Conservation (phyloP, 345 rosid genomes). For the Geranium rotundifolium region DNA sequence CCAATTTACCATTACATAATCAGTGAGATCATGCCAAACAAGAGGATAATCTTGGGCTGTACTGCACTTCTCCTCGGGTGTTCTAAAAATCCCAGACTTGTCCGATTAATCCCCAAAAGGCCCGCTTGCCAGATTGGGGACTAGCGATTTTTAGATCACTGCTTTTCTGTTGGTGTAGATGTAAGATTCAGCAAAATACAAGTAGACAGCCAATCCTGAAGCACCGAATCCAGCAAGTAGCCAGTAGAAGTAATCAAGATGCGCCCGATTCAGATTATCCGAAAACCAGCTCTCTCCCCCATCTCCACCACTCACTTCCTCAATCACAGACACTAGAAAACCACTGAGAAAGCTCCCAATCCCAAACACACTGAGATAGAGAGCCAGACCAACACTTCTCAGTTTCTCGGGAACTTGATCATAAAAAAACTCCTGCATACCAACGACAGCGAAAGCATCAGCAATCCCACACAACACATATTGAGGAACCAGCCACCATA, state of each 20-base stretch:
- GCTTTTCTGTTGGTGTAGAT: slow-evolving; percentile 17
- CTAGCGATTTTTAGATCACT: too few relatives aligned
- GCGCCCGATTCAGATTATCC: slow-evolving; percentile 42
- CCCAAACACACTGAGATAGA: slow-evolving; percentile 51
- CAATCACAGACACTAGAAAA: slow-evolving; percentile 40
- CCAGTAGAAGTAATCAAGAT: slow-evolving; percentile 55
- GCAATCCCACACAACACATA: slow-evolving; percentile 38
- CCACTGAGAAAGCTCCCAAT: slow-evolving; percentile 51
- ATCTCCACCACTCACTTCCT: slow-evolving; percentile 27
- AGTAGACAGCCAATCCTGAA: slow-evolving; percentile 23
- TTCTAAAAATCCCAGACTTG: too few relatives aligned
- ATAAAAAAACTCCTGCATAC: slow-evolving; percentile 58
- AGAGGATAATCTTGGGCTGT: too few relatives aligned
- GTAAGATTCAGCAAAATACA: slow-evolving; percentile 32
- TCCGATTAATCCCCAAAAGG: too few relatives aligned
- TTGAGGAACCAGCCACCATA: slow-evolving; percentile 65
- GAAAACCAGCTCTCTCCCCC: slow-evolving; percentile 43
- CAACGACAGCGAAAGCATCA: slow-evolving; percentile 50
- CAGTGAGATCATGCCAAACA: too few relatives aligned
- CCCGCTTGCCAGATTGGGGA: too few relatives aligned
- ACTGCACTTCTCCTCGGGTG: too few relatives aligned
- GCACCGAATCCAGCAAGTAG: slow-evolving; percentile 36
- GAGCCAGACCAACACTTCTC: slow-evolving; percentile 50
- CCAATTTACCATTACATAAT: too few relatives aligned
- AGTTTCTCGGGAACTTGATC: slow-evolving; percentile 47